Evolutionary conservation across 148 eudicot species (phyloP).

Genomic region (Diospyros lotus): DNA sequence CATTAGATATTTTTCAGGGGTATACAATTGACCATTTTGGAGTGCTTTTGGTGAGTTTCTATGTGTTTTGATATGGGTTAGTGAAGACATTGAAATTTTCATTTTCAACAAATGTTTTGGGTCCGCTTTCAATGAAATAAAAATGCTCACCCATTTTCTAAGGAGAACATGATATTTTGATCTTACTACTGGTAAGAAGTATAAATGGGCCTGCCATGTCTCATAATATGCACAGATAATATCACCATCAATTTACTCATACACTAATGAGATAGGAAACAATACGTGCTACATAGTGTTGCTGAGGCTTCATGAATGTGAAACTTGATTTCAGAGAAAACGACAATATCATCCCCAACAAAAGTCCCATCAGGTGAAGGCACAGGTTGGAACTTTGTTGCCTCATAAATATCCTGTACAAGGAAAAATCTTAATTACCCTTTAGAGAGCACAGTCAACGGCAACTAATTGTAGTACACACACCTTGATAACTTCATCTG

Average conservation of each 20-base stretch:
- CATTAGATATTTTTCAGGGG: no score
- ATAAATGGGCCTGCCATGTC: background rate
- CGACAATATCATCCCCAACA: conserved; percentile 31
- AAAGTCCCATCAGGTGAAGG: conserved; percentile 31
- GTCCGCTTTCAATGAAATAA: no score
- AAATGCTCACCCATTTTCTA: no score
- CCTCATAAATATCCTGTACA: conserved; percentile 90
- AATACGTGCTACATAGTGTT: conserved; percentile 60
- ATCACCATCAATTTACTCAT: background rate
- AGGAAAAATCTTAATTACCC: conserved; percentile 1
- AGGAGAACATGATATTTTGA: no score
- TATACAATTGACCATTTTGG: no score
- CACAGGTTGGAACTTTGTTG: conserved; percentile 80
- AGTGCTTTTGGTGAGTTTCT: no score
- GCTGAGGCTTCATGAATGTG: conserved; percentile 45
- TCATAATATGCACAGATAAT: background rate
- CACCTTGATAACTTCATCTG: conserved; percentile 96
- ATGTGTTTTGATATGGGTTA: no score
- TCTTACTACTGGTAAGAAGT: background rate
- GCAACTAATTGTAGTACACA: background rate
- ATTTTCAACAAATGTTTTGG: no score
- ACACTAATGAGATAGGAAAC: conserved; percentile 5
- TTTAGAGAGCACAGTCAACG: background rate
- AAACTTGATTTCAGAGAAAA: conserved; percentile 54
- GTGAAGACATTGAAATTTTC: no score